Evolutionary conservation across 176 grass and related monocot genomes (phyloP).

Genomic region (Lolium perenne): DNA sequence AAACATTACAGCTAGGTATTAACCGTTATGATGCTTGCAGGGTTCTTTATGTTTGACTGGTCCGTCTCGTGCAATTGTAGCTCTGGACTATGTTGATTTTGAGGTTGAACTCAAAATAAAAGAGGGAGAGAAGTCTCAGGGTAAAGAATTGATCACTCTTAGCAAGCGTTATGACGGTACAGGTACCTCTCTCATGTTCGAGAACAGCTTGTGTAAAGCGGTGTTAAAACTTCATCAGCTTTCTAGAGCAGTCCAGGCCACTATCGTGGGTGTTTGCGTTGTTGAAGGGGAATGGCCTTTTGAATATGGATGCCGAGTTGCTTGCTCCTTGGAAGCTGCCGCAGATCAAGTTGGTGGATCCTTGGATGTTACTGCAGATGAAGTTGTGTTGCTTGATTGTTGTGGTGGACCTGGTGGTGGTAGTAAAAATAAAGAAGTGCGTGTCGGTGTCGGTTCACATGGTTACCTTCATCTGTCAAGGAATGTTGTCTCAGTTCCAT

Average conservation of each 20-base stretch:
- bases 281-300: conserved; percentile 12
- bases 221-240: background rate
- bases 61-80: conserved; percentile 10
- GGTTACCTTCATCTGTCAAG: conserved; percentile 6
- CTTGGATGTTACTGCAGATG: background rate
- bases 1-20: background rate
- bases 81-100: background rate
- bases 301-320: conserved; percentile 2
- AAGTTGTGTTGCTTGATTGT: conserved; percentile 3
- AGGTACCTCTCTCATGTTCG: background rate
- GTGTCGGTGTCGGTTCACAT: background rate
- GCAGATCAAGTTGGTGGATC: too few relatives aligned
- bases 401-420: background rate
- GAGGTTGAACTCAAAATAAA: conserved; percentile 3
- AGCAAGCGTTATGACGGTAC: background rate
- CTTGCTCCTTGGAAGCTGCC: background rate
- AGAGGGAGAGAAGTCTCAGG: background rate
- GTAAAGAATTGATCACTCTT: background rate
- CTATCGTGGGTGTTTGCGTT: background rate
- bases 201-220: background rate
- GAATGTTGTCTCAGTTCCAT: background rate
- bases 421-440: background rate
- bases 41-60: background rate
- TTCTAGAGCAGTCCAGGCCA: background rate
- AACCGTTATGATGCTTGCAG: background rate